Conservation (phyloP, 2,329 filamentous ascomycete species). For the Hansfordia pulvinata region DNA sequence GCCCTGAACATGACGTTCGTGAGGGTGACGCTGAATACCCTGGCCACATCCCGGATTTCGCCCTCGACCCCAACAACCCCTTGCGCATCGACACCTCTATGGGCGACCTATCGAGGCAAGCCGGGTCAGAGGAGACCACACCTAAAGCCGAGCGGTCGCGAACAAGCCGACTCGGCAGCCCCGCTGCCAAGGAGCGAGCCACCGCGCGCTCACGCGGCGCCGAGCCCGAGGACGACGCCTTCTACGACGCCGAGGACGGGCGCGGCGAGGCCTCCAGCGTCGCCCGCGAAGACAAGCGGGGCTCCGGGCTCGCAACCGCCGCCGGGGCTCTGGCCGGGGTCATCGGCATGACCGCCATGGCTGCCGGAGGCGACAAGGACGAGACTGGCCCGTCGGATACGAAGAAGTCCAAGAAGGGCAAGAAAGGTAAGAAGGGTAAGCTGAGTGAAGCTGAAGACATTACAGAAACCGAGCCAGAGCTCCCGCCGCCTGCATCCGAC, state of each 20-base stretch:
- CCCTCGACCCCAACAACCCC: constrained; percentile 1
- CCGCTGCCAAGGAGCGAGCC: constrained; percentile 1
- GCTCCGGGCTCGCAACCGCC: too few relatives aligned
- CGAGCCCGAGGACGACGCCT: too few relatives aligned
- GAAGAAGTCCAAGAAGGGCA: constrained; percentile 23
- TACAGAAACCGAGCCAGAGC: neutral
- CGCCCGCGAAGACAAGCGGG: too few relatives aligned
- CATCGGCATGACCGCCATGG: too few relatives aligned
- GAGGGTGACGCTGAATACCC: constrained; percentile 14
- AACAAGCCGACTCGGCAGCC: too few relatives aligned
- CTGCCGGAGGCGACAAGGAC: too few relatives aligned
- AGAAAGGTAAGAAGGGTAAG: constrained; percentile 20
- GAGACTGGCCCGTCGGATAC: constrained; percentile 4
- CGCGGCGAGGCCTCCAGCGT: too few relatives aligned
- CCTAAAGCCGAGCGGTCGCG: constrained; percentile 4
- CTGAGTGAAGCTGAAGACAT: constrained; percentile 10
- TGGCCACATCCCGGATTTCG: constrained; percentile 6
- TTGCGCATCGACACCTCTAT: constrained; percentile 7
- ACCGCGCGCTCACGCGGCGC: constrained; percentile 2
- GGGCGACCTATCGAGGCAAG: constrained; percentile 1
- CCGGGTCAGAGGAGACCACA: constrained; percentile 4
- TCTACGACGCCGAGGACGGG: too few relatives aligned
- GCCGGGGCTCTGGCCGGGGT: too few relatives aligned
- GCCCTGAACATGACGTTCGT: constrained; percentile 14
- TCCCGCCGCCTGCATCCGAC: constrained; percentile 1